Conservation (phyloP, 208 protist genomes). For the Trypanosomatidae sp. region DNA sequence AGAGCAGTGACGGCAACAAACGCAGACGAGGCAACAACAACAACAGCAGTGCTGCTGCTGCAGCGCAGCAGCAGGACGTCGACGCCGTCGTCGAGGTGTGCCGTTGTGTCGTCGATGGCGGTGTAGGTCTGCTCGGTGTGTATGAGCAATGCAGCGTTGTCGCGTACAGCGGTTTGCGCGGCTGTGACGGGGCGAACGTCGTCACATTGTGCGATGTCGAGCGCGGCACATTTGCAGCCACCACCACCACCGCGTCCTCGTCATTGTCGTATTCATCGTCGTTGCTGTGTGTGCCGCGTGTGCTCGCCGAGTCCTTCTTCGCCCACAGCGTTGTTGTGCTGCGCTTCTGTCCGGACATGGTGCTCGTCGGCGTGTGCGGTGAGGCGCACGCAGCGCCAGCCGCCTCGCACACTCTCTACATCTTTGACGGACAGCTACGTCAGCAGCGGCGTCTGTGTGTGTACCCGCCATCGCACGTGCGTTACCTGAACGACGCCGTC, state of each 20-base stretch:
- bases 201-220: not conserved
- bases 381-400: constrained; percentile 8
- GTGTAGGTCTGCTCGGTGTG: constrained; percentile 30
- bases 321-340: constrained; percentile 9
- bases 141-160: constrained; percentile 52
- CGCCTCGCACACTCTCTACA: constrained; percentile 13
- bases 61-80: not conserved
- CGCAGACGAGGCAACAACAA: too few species aligned
- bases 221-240: constrained; percentile 5
- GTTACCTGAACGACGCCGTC: constrained; percentile 15
- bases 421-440: constrained; percentile 14
- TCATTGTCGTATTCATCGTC: constrained; percentile 5
- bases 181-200: constrained; percentile 3
- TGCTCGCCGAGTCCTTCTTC: constrained; percentile 9
- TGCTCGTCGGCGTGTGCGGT: constrained; percentile 12
- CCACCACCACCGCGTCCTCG: constrained; percentile 7
- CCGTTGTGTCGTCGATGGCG: constrained; percentile 32
- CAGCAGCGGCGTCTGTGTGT: constrained; percentile 7
- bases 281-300: not conserved
- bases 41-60: too few species aligned
- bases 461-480: constrained; percentile 15
- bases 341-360: constrained; percentile 9
- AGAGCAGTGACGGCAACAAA: too few species aligned
- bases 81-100: constrained; percentile 21
- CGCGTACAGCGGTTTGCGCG: constrained; percentile 17